phyloP scores from a whole-genome alignment of 371 early-diverging fungal genomes.

The Syncephalis fuscata region DNA sequence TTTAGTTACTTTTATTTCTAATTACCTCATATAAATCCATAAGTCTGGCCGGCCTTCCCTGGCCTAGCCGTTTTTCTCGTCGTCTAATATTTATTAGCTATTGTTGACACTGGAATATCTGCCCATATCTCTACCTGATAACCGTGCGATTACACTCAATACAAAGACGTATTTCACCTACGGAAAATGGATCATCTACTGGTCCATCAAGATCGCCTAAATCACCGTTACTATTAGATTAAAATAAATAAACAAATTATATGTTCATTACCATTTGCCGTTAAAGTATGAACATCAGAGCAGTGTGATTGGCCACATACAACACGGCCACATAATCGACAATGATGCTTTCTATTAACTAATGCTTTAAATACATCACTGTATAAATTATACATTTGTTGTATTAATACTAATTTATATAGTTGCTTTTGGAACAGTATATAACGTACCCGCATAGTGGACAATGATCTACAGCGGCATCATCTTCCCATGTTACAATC shows the following conservation, averaged over 20 bases:
- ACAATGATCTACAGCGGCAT: slow-evolving; percentile 25
- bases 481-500: slow-evolving; percentile 48
- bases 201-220: slow-evolving; percentile 8
- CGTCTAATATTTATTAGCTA: no score
- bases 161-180: slow-evolving; percentile 42
- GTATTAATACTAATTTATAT: no score
- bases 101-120: no score
- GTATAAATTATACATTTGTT: background rate
- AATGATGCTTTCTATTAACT: slow-evolving; percentile 53
- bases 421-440: background rate
- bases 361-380: slow-evolving; percentile 4
- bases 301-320: slow-evolving; percentile 31
- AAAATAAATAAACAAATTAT: no score
- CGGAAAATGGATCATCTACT: slow-evolving; percentile 25
- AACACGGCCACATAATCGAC: slow-evolving; percentile 59
- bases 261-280: no score
- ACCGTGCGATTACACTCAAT: slow-evolving; percentile 31
- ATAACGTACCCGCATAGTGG: slow-evolving; percentile 34
- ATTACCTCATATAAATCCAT: no score
- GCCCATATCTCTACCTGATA: slow-evolving; percentile 17
- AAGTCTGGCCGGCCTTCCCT: no score
- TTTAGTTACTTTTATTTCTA: no score
- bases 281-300: no score
- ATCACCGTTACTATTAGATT: no score
- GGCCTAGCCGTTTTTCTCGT: no score